Conservation (phyloP, 2,329 filamentous ascomycete species). For the Pezicula carpinea region DNA sequence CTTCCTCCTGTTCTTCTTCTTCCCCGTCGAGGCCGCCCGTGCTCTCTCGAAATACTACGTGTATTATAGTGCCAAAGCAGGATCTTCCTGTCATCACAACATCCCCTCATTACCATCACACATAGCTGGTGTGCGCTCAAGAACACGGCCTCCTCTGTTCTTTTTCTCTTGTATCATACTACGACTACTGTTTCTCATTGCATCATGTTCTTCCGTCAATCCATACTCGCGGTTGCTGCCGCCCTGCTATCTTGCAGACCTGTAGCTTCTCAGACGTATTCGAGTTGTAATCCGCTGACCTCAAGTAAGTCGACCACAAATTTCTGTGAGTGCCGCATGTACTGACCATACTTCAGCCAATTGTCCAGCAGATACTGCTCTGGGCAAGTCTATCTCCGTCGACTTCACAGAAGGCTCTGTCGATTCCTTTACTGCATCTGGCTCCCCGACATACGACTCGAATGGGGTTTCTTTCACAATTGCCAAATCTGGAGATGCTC, state of each 20-base stretch:
- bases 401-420: slow-evolving; percentile 78
- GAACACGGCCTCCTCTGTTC: slow-evolving; percentile 1
- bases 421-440: slow-evolving; percentile 70
- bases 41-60: no score
- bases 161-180: slow-evolving; percentile 14
- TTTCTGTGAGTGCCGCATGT: not conserved
- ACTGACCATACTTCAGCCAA: slow-evolving; percentile 34
- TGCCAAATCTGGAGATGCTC: slow-evolving; percentile 71
- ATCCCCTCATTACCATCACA: not conserved
- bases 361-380: slow-evolving; percentile 73
- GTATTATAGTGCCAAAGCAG: no score
- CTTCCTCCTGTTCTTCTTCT: not conserved
- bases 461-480: slow-evolving; percentile 83
- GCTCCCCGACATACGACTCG: slow-evolving; percentile 66
- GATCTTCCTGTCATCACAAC: not conserved
- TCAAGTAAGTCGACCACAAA: slow-evolving; percentile 25
- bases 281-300: slow-evolving; percentile 48
- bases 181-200: slow-evolving; percentile 4
- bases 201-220: slow-evolving; percentile 22
- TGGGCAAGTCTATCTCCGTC: slow-evolving; percentile 76
- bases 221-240: slow-evolving; percentile 14
- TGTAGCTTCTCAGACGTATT: slow-evolving; percentile 45
- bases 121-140: not conserved
- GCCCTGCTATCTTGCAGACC: slow-evolving; percentile 14
- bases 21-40: not conserved